Conservation (phyloP, 306 rosid species). For the Datisca glomerata region DNA sequence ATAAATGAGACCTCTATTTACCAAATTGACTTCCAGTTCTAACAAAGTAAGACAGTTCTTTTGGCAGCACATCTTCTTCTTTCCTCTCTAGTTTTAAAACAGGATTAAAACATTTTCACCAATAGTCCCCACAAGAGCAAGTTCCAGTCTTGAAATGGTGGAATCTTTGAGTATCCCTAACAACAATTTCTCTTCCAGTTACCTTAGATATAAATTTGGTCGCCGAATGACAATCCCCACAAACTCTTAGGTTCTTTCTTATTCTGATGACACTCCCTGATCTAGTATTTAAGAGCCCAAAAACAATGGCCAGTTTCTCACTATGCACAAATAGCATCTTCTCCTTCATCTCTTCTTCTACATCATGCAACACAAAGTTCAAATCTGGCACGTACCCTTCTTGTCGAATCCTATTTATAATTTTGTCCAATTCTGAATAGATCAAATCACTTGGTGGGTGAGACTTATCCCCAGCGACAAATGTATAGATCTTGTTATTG, state of each 20-base stretch:
- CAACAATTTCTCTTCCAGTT: slow-evolving; percentile 26
- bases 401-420: slow-evolving; percentile 20
- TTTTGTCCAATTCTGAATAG: slow-evolving; percentile 23
- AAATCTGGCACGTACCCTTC: slow-evolving; percentile 27
- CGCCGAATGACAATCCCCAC: slow-evolving; percentile 32
- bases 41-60: too few species aligned
- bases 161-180: slow-evolving; percentile 29
- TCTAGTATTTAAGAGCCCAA: slow-evolving; percentile 18
- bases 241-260: slow-evolving; percentile 30
- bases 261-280: slow-evolving; percentile 20
- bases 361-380: slow-evolving; percentile 25
- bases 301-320: slow-evolving; percentile 35
- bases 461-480: slow-evolving; percentile 28
- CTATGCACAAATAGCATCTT: slow-evolving; percentile 20
- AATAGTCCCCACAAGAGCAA: slow-evolving; percentile 35
- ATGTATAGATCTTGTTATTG: slow-evolving; percentile 24
- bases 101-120: slow-evolving; percentile 23
- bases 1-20: too few species aligned
- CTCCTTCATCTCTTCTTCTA: slow-evolving; percentile 35
- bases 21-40: too few species aligned
- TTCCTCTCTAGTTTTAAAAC: too few species aligned
- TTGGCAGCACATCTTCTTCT: too few species aligned
- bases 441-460: slow-evolving; percentile 18
- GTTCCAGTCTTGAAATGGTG: slow-evolving; percentile 31
- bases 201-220: slow-evolving; percentile 28